Base-by-base conservation (phyloP, 2,329 filamentous ascomycete species). In the Blumeria graminis region DNA sequence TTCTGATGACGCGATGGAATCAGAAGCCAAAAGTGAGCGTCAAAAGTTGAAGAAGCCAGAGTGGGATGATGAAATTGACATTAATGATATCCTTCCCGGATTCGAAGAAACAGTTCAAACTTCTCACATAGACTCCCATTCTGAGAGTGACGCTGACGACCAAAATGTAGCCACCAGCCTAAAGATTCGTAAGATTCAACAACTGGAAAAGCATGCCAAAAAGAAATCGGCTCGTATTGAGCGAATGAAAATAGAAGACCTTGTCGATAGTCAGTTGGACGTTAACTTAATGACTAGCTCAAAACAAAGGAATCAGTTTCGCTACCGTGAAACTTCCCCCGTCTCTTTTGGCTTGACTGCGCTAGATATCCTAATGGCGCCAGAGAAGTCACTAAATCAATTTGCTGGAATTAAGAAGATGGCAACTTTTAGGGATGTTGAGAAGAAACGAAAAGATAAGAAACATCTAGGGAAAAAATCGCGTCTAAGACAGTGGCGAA, bases 61-160 rank as follows among this genome's bases (percentile, higher is more conserved):
- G 60, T 98, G 90, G 84, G 86, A 95, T 63, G 88, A 96, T 65
- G 92, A 98, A 66, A 95, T 98, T 63, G 89, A 96, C 66, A 96
- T 98, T 71, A 87, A 84, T 59, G 90, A 94, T 67, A 75, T 95
- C 55, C 72, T 94, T 33, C 88, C 87, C 1, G 86, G 94, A 59
- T 94, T 93, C 65, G 79, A 78, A 6, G 33, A 73, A 55, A 70
- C 73, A 54, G 76, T 78, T 18, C 70, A 71, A 1, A 69, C 84
- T 58, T 70, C 71, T 1, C 70, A 82, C 1, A 77, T 78, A 5
- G 77, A 81, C 60, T 71, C 69, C 1, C 73, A 76, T 32, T 3
- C 70, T 81, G 5, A 76, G 75, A 65, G 58, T 0, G 66, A 65
- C 7, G 55, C 55, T 6, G 78, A 76, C 63, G 35, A 28, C 22